phyloP scores from a whole-genome alignment of 768 basidiomycete genomes.

The Tephrocybe rancida region DNA sequence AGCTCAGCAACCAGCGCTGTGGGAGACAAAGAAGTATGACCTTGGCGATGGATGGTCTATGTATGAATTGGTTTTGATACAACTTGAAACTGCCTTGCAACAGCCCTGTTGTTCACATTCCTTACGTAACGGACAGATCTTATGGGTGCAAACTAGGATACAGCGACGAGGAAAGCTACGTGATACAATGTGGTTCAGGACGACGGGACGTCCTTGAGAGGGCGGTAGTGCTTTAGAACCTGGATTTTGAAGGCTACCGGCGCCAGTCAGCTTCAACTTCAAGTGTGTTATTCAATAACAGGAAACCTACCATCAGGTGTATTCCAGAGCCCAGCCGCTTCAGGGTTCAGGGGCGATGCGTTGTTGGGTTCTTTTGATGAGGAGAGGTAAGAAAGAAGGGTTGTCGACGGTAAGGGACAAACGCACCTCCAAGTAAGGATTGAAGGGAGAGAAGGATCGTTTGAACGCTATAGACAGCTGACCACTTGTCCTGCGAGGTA shows the following conservation, averaged over 20 bases:
- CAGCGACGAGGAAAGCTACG: constrained; percentile 17
- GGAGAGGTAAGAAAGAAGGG: not conserved
- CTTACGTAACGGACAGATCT: constrained; percentile 8
- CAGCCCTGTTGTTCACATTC: not conserved
- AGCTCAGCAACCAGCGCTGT: constrained; percentile 20
- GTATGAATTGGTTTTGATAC: constrained; percentile 4
- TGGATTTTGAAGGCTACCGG: constrained; percentile 68
- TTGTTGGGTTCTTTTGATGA: constrained; percentile 81
- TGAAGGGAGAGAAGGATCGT: constrained; percentile 88
- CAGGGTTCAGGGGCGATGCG: constrained; percentile 85
- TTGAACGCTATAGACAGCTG: constrained; percentile 89
- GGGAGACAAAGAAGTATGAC: not conserved
- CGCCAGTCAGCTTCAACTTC: not conserved
- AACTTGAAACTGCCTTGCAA: not conserved
- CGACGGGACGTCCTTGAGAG: constrained; percentile 40
- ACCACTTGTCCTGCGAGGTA: constrained; percentile 80
- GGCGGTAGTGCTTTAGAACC: constrained; percentile 73
- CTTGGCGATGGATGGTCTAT: constrained; percentile 3
- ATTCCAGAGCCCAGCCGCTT: constrained; percentile 83
- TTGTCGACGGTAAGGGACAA: not conserved
- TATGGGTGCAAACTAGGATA: constrained; percentile 8
- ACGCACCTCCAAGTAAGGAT: constrained; percentile 81
- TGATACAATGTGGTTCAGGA: constrained; percentile 18
- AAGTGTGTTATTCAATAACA: not conserved
- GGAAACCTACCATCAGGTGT: constrained; percentile 55